Evolutionary conservation across 1,139 yeast genomes (phyloP).

Genomic region (Yamadazyma friedrichii): DNA sequence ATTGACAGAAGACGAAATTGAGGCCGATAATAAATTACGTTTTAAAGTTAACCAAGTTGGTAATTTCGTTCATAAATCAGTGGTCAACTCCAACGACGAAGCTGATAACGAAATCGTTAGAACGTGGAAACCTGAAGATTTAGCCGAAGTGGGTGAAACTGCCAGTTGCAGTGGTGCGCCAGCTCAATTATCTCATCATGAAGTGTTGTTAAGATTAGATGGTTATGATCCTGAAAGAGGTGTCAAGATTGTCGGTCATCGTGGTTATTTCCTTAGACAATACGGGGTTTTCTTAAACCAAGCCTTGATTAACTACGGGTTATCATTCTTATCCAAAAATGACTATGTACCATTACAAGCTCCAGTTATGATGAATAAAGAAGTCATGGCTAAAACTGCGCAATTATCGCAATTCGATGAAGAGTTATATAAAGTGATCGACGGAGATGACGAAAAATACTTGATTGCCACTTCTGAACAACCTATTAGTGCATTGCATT

Average conservation of each 20-base stretch:
- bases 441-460: constrained; percentile 96
- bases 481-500: constrained; percentile 97
- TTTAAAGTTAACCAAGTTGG: constrained; percentile 87
- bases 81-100: constrained; percentile 84
- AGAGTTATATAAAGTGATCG: constrained; percentile 93
- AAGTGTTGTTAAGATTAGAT: constrained; percentile 86
- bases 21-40: constrained; percentile 73
- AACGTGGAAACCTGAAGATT: constrained; percentile 76
- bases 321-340: constrained; percentile 74
- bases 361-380: constrained; percentile 99
- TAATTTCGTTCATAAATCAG: constrained; percentile 89
- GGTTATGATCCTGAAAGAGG: constrained; percentile 99
- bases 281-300: constrained; percentile 97
- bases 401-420: constrained; percentile 97
- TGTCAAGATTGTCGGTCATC: constrained; percentile 95
- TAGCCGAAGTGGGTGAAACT: constrained; percentile 53
- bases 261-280: constrained; percentile 95
- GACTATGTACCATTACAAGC: constrained; percentile 94
- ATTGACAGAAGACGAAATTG: constrained; percentile 66
- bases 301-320: constrained; percentile 95
- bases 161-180: constrained; percentile 75
- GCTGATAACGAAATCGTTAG: constrained; percentile 85
- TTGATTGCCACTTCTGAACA: constrained; percentile 98
- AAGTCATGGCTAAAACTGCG: constrained; percentile 98
- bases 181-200: constrained; percentile 91